Evolutionary conservation across 495 filamentous ascomycete genomes (phyloP), one percentile per base, ranked within the genome.

Genomic region (Xanthoparmelia taractica): DNA sequence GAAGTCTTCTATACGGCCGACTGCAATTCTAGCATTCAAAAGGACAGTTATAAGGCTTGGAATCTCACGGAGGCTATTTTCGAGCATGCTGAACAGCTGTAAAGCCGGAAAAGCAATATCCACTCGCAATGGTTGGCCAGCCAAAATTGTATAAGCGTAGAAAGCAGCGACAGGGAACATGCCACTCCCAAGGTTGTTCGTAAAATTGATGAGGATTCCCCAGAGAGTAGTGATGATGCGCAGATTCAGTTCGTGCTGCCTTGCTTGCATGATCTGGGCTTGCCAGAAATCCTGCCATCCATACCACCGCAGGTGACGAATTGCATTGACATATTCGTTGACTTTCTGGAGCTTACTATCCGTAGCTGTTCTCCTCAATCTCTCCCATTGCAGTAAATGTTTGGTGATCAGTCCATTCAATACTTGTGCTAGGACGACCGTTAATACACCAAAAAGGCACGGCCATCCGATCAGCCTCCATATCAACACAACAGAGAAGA

Each of bases 251-350:
- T 95, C 90, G 34, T 79, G 74, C 58, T 85, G 79, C 47, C 90
- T 79, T 29, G 85, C 80, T 59, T 84, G 79, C 82, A 93, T 84
- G 63, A 93, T 88, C 58, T 82, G 80, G 20, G 73, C 77, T 31
- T 92, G 82, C 90, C 90, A 95, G 56, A 85, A 79, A 58, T 84
- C 79, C 73, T 95, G 88, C 90, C 90, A 95, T 38, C 85, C 89
- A 69, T 95, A 92, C 86, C 88, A 95, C 17, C 90, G 83, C 27
- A 95, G 77, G 68, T 92, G 89, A n/a, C 90, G 83, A 43, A 93
- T 90, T 4, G 87, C 84, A 70, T 91, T 89, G 52, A 93, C 85
- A 62, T 91, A 90, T 71, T 95, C 89, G 25, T 86, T 85, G 15
- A 85, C 86, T 11, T 84, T 83, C 68, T 92, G 87, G 13, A 92